Evolutionary conservation across 352 stramenopile genomes (phyloP).

Genomic region (Globisporangium paroecandrum): DNA sequence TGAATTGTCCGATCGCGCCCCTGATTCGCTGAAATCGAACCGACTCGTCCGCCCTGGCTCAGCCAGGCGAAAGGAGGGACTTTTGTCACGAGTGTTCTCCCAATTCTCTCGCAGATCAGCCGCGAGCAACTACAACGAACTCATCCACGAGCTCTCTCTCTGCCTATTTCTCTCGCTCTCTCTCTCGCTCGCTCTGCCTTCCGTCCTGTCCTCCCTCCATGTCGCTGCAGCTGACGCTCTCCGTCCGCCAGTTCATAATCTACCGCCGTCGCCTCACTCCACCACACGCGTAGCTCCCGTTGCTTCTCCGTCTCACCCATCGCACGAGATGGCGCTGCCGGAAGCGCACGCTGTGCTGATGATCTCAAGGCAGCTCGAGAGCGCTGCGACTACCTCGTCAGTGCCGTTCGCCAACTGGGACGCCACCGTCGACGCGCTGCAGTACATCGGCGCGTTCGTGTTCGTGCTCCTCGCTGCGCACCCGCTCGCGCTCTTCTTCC

Average conservation of each 20-base stretch:
- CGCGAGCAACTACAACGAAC: not conserved
- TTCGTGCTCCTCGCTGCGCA: slow-evolving; percentile 23
- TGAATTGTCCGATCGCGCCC: too few species aligned
- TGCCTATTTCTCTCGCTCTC: not conserved
- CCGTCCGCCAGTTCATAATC: not conserved
- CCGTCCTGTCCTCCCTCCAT: not conserved
- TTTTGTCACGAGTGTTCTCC: too few species aligned
- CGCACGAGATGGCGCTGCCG: not conserved
- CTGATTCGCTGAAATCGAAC: too few species aligned
- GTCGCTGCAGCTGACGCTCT: not conserved
- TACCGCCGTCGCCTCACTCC: not conserved
- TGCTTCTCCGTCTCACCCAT: too few species aligned
- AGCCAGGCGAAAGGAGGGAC: too few species aligned
- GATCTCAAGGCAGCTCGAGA: not conserved
- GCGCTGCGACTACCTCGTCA: not conserved
- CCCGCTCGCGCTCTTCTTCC: slow-evolving; percentile 57
- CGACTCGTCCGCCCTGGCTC: too few species aligned
- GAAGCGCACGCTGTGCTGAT: not conserved
- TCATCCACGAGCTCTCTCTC: not conserved
- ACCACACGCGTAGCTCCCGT: too few species aligned
- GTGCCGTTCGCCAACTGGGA: not conserved
- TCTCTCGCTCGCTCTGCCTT: too few species aligned
- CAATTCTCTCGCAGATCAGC: not conserved
- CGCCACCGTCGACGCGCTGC: not conserved
- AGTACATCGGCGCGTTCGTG: not conserved